Evolutionary conservation across 1,284 basidiomycete genomes (phyloP), one percentile per base, ranked within the genome.

Genomic region (Rhodotorula sp.): DNA sequence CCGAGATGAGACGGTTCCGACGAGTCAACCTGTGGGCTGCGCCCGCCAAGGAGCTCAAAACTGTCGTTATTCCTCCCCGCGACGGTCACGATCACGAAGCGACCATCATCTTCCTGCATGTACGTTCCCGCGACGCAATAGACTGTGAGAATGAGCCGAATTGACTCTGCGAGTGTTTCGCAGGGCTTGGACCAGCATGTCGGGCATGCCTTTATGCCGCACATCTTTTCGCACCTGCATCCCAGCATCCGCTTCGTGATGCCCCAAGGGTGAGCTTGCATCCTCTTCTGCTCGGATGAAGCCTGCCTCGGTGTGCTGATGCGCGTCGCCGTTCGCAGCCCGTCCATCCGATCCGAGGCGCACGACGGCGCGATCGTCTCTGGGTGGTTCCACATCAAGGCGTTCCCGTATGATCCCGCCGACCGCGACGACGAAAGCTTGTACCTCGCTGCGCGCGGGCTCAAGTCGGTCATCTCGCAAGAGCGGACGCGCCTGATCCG

Each of bases 381-480:
- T 3, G 72, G 63, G n/a, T 76, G 74, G 74, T 76, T 70, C 70
- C 65, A 76, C 70, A 71, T 76, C 62, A 20, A 46, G 16, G 20
- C 10, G 7, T 68, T 69, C 56, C 74, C 74, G 4, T 73, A 73
- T 67, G 65, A 64, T 34, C 65, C 68, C 21, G 8, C 21, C 5
- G 72, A 73, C 23, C 63, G 61, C 15, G 72, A 74, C 62, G 43
- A 43, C 47, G 61, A 39, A 0, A 23, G 20, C 47, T 49, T 74
- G 31, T 74, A 61, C 63, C n/a, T 43, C 5, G 67, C 69, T n/a
- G 69, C 64, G 21, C 68, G 74, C 23, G 31, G 56, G 0, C 54
- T 74, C 58, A 76, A 76, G 62, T 29, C 58, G 21, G n/a, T 73
- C 52, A 68, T 76, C 43, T 39, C 47, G 16, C 31, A 39, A 21